Percentiles rank a stretch among this genome's conserved stretches.
These are phyloP conservation scores for Tolypocladium endophyticum DNA, from an alignment of 2,329 filamentous ascomycete species.

Conservation along the genomic window DNA sequence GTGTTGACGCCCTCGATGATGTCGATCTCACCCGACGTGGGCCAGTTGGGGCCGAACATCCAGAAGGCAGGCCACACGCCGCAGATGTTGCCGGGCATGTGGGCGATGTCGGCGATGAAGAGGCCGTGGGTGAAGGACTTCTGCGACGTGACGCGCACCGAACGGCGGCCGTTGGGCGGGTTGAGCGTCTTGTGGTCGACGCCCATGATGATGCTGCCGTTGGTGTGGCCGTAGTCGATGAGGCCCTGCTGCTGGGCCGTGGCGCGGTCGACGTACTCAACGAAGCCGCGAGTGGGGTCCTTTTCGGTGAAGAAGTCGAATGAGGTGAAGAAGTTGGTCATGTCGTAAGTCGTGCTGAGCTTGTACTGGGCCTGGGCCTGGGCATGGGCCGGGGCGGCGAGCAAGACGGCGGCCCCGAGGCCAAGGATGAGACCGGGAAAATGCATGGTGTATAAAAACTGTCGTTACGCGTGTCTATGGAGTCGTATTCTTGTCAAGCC, in stretches of 20 bases:
- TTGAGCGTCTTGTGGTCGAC: slow-evolving; percentile 52
- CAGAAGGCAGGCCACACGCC: slow-evolving; percentile 71
- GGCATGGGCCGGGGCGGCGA: slow-evolving; percentile 10
- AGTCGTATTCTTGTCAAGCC: neutral
- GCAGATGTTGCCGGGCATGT: slow-evolving; percentile 65
- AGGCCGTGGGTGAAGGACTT: slow-evolving; percentile 58
- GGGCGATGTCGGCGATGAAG: slow-evolving; percentile 61
- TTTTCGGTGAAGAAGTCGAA: slow-evolving; percentile 44
- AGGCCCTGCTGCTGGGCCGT: slow-evolving; percentile 48
- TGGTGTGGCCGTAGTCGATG: slow-evolving; percentile 36
- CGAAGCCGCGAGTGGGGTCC: slow-evolving; percentile 69
- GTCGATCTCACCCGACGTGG: slow-evolving; percentile 62
- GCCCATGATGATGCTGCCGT: slow-evolving; percentile 54
- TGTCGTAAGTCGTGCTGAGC: slow-evolving; percentile 37
- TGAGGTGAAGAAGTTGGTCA: slow-evolving; percentile 43
- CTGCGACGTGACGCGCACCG: slow-evolving; percentile 59
- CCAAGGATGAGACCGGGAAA: slow-evolving; percentile 9
- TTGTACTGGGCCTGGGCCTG: slow-evolving; percentile 26
- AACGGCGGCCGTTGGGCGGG: slow-evolving; percentile 50
- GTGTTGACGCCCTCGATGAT: slow-evolving; percentile 70
- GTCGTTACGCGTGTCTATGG: neutral
- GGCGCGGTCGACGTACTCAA: slow-evolving; percentile 53
- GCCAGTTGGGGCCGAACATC: slow-evolving; percentile 61
- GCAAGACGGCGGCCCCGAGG: slow-evolving; percentile 18
- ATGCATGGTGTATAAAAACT: slow-evolving; percentile 8